Conservation (phyloP, 257 asterid genomes). For the Eucommia ulmoides region DNA sequence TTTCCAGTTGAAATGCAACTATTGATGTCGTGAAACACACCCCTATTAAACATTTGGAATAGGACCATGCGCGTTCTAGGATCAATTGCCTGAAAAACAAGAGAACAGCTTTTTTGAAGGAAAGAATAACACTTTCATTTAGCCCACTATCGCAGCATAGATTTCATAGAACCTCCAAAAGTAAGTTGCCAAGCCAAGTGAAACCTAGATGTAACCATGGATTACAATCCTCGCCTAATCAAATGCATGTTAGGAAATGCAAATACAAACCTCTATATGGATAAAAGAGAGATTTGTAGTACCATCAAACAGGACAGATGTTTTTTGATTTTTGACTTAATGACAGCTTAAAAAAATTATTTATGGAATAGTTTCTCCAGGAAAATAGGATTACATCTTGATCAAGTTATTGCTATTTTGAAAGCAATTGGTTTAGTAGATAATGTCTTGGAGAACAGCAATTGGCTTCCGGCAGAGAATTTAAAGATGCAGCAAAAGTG, state of each 20-base stretch:
- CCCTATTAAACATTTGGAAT: conserved; percentile 82
- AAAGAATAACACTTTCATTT: not conserved
- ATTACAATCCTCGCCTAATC: not conserved
- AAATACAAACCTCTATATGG: not conserved
- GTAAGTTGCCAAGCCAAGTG: no score
- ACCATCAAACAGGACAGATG: not conserved
- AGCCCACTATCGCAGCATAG: not conserved
- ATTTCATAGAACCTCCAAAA: not conserved
- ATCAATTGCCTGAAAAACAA: conserved; percentile 73
- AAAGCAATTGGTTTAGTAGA: no score
- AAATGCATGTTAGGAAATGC: not conserved
- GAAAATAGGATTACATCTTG: no score
- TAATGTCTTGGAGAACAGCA: no score
- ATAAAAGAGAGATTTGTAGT: not conserved
- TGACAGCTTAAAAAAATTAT: not conserved
- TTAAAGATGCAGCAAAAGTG: no score
- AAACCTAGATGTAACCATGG: no score
- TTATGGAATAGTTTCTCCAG: not conserved
- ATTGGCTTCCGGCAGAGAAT: no score
- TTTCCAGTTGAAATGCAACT: conserved; percentile 99
- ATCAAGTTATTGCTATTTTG: no score
- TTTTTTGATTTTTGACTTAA: not conserved
- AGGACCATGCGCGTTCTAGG: conserved; percentile 97
- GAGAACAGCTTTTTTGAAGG: conserved; percentile 9
- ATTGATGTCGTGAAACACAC: conserved; percentile 70